Evolutionary conservation across 2,329 filamentous ascomycete genomes (phyloP).

Genomic region (Emmonsiellopsis sp.): DNA sequence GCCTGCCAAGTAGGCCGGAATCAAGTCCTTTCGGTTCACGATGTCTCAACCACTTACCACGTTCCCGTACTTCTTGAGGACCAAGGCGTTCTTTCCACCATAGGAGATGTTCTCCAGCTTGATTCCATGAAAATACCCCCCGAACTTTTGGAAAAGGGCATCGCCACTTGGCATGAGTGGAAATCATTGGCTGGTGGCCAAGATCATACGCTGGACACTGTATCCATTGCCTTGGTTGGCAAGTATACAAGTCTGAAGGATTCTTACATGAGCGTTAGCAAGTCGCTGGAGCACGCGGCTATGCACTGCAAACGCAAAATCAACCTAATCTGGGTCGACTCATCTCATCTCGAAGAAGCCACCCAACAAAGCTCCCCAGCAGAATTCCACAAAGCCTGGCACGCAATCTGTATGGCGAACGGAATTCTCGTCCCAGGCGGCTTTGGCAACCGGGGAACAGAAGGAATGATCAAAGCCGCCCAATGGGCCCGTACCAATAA

Average conservation of each 20-base stretch:
- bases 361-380: slow-evolving; percentile 55
- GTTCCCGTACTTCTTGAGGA: slow-evolving; percentile 85
- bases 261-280: slow-evolving; percentile 74
- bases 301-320: slow-evolving; percentile 79
- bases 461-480: slow-evolving; percentile 85
- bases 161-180: slow-evolving; percentile 71
- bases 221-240: slow-evolving; percentile 80
- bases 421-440: slow-evolving; percentile 55
- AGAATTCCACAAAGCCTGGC: slow-evolving; percentile 79
- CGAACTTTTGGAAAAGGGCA: slow-evolving; percentile 52
- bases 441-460: slow-evolving; percentile 71
- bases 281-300: slow-evolving; percentile 81
- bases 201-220: slow-evolving; percentile 56
- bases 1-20: slow-evolving; percentile 79
- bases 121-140: slow-evolving; percentile 47
- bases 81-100: slow-evolving; percentile 62
- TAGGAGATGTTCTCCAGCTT: slow-evolving; percentile 58
- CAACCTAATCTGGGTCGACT: slow-evolving; percentile 74
- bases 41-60: slow-evolving; percentile 87
- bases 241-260: slow-evolving; percentile 85
- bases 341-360: slow-evolving; percentile 68
- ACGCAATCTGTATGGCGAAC: slow-evolving; percentile 60
- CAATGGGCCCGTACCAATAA: slow-evolving; percentile 78
- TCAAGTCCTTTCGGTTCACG: slow-evolving; percentile 78
- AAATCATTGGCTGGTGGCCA: slow-evolving; percentile 59